Percentiles rank a stretch among this genome's conserved stretches.
Conservation (phyloP, 2,329 filamentous ascomycete species). For the Decorospora gaudefroyi region DNA sequence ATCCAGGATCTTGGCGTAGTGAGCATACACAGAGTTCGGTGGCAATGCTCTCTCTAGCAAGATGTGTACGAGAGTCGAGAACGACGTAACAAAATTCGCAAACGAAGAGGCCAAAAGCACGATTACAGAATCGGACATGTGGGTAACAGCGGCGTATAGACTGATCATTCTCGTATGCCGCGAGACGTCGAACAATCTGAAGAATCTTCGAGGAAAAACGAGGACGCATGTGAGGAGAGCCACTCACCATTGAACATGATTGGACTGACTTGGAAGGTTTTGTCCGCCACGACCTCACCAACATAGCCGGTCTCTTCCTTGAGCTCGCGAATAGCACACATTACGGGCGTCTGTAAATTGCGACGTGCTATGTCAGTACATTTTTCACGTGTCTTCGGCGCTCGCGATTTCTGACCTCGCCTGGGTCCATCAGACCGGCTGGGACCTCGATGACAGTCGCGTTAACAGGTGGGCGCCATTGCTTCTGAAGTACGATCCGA, state of each 20-base stretch:
- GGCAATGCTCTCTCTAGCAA: neutral
- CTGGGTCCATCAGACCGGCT: constrained; percentile 64
- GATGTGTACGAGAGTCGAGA: neutral
- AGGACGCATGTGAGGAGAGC: too few species aligned
- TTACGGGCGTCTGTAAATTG: too few species aligned
- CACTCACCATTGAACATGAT: constrained; percentile 53
- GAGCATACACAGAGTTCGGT: neutral
- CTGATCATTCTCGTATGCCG: too few species aligned
- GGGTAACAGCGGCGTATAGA: too few species aligned
- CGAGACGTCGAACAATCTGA: too few species aligned
- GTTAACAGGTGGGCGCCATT: constrained; percentile 65
- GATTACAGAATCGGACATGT: too few species aligned
- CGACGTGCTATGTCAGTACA: too few species aligned
- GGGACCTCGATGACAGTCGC: constrained; percentile 66
- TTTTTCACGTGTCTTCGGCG: too few species aligned
- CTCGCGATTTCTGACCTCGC: constrained; percentile 61
- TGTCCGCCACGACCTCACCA: constrained; percentile 49
- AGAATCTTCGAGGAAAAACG: too few species aligned
- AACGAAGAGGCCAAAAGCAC: too few species aligned
- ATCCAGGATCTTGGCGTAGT: constrained; percentile 45
- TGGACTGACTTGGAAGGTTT: constrained; percentile 44
- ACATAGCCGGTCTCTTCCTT: constrained; percentile 69
- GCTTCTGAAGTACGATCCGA: constrained; percentile 50
- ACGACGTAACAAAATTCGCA: neutral
- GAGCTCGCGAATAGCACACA: constrained; percentile 64